Base-by-base conservation (phyloP, 2,329 filamentous ascomycete genomes). In the Aspergillaceae sp. region DNA sequence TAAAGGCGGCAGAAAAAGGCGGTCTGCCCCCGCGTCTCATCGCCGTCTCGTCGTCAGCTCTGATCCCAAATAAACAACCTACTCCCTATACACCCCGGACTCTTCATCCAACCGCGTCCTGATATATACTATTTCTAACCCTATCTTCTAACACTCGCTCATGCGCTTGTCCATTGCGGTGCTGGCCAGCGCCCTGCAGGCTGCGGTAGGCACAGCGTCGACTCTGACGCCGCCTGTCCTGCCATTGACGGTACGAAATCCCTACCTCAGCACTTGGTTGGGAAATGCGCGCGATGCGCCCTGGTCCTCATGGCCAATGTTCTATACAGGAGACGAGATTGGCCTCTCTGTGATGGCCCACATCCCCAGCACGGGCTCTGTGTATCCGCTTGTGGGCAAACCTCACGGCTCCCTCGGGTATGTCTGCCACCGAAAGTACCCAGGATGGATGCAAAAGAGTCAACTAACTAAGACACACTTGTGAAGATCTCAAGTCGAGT, bases 231-330 rank as follows among this genome's bases (percentile, higher is more conserved):
- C 79, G 46, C 84, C 84, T 7, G 78, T 85, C 1, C 75, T 86
- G 35, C 86, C 87, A 11, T 67, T 92, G 42, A 83, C 84, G 30
- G 86, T 91, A 40, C 80, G 81, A 48, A 85, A 82, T 34, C 87
- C 87, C 1, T 92, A 91, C 58, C 70, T 92, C 4, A 88, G 80
- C 60, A 78, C 81, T n/a, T 88, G 85, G 84, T 71, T 86, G 37
- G 57, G 77, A 65, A 75, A 71, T 87, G 86, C 87, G 36, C 77
- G 88, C 54, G 77, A 84, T 46, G 75, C 76, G 40, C 88, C 88
- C 2, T 94, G 87, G 87, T 77, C 80, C 45, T 78, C 80, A 67
- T 94, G 88, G 88, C 88, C 88, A 27, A 91, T 91, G 64, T 89
- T 90, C 64, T 90, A 83, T 75, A 86, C 83, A 5, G 85, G 86